Conservation (phyloP, 805 yeast genomes). For the Brettanomyces nanus region DNA sequence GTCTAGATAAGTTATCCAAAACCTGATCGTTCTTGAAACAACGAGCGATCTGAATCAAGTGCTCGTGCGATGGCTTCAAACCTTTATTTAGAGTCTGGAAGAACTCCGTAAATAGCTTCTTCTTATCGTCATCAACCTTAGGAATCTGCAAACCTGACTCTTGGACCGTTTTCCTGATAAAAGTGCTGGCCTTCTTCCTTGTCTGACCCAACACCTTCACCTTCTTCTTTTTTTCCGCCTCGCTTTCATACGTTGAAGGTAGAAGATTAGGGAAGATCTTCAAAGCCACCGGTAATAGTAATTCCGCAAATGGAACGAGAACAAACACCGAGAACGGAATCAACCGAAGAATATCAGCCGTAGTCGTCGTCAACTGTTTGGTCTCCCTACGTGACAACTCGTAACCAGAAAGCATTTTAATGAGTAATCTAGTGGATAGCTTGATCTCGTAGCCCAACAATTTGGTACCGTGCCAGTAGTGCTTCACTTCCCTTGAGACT, state of each 20-base stretch:
- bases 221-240: slow-evolving; percentile 51
- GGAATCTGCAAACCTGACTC: slow-evolving; percentile 51
- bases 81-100: slow-evolving; percentile 46
- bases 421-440: slow-evolving; percentile 70
- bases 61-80: slow-evolving; percentile 38
- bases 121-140: slow-evolving; percentile 62
- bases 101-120: slow-evolving; percentile 65
- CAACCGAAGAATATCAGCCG: slow-evolving; percentile 72
- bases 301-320: slow-evolving; percentile 90
- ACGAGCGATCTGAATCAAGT: slow-evolving; percentile 72
- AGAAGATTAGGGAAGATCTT: slow-evolving; percentile 84
- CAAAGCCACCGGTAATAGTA: slow-evolving; percentile 79
- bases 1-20: slow-evolving; percentile 84
- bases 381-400: slow-evolving; percentile 86
- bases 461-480: slow-evolving; percentile 93
- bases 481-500: slow-evolving; percentile 81
- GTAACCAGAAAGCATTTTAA: slow-evolving; percentile 81
- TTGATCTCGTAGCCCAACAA: slow-evolving; percentile 82
- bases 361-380: slow-evolving; percentile 81
- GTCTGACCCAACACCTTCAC: slow-evolving; percentile 45
- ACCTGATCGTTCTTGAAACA: slow-evolving; percentile 90
- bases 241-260: slow-evolving; percentile 85
- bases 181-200: slow-evolving; percentile 51
- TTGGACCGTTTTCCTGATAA: slow-evolving; percentile 60
- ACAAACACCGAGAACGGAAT: slow-evolving; percentile 90